These are phyloP conservation scores for Rubus idaeus DNA, from an alignment of 306 rosid species.

Conservation along the genomic window DNA sequence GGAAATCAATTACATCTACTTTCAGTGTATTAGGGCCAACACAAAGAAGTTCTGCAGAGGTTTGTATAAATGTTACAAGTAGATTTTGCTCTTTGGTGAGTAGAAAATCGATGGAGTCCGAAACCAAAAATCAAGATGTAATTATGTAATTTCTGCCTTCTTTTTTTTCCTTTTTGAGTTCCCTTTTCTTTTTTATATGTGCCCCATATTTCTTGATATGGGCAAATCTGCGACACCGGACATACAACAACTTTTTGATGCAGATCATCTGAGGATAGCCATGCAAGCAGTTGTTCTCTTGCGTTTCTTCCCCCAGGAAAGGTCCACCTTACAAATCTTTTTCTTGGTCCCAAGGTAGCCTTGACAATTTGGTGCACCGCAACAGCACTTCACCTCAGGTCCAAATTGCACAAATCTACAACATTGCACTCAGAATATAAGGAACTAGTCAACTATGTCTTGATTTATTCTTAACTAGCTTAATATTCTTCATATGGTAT, in stretches of 20 bases:
- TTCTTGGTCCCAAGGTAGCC: conserved; percentile 84
- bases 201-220: neutral
- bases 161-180: neutral
- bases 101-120: neutral
- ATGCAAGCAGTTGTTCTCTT: conserved; percentile 58
- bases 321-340: conserved; percentile 49
- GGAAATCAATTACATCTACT: neutral
- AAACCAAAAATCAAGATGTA: neutral
- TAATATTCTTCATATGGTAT: neutral
- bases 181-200: neutral
- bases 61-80: neutral
- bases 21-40: neutral
- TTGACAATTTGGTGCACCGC: conserved; percentile 80
- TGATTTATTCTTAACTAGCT: neutral
- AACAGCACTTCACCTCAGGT: conserved; percentile 76
- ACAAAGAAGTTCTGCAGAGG: neutral
- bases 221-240: conserved; percentile 11
- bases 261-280: conserved; percentile 35
- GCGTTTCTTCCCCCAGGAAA: conserved; percentile 82
- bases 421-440: neutral
- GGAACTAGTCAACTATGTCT: neutral
- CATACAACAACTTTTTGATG: conserved; percentile 11
- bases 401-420: conserved; percentile 93
- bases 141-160: neutral
- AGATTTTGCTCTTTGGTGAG: neutral